These are phyloP conservation scores for Phoenix dactylifera DNA, from an alignment of 176 grass and related monocot species.

Conservation along the genomic window DNA sequence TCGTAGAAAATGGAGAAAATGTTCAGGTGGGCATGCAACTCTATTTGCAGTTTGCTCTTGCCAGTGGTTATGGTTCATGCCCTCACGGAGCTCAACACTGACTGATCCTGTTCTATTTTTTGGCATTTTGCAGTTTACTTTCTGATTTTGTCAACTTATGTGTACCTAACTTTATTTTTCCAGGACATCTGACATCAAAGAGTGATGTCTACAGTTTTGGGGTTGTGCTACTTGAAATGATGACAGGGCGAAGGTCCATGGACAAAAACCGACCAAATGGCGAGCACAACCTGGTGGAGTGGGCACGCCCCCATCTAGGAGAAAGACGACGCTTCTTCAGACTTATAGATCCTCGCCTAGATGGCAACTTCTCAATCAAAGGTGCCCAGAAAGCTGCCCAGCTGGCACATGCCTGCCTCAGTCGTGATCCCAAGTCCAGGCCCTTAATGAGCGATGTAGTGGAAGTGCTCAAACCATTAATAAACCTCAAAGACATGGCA, in stretches of 20 bases:
- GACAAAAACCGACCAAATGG: conserved; percentile 89
- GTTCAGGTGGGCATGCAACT: too few species aligned
- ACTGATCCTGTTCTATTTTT: too few species aligned
- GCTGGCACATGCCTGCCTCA: conserved; percentile 58
- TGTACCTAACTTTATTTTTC: conserved; percentile 2
- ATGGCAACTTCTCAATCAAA: conserved; percentile 73
- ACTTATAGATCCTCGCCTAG: conserved; percentile 57
- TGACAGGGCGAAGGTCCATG: conserved; percentile 75
- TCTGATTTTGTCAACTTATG: too few species aligned
- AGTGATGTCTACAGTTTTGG: conserved; percentile 80
- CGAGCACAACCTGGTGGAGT: conserved; percentile 88
- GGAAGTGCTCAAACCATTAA: conserved; percentile 79
- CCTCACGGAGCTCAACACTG: too few species aligned
- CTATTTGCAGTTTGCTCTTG: too few species aligned
- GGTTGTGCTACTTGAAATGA: conserved; percentile 81
- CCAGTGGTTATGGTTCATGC: too few species aligned
- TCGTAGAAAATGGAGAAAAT: too few species aligned
- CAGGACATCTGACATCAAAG: conserved; percentile 89
- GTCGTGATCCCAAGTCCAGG: conserved; percentile 55
- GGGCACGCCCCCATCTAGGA: conserved; percentile 60
- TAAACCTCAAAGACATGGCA: conserved; percentile 90
- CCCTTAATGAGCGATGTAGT: conserved; percentile 90
- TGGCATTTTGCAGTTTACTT: conserved; percentile 1
- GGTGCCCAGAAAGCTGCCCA: conserved; percentile 67
- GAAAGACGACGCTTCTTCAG: conserved; percentile 70